Percentiles rank a stretch among this genome's conserved stretches.
phyloP scores from a whole-genome alignment of 177 flowering plant genomes.

The Telopea speciosissima region DNA sequence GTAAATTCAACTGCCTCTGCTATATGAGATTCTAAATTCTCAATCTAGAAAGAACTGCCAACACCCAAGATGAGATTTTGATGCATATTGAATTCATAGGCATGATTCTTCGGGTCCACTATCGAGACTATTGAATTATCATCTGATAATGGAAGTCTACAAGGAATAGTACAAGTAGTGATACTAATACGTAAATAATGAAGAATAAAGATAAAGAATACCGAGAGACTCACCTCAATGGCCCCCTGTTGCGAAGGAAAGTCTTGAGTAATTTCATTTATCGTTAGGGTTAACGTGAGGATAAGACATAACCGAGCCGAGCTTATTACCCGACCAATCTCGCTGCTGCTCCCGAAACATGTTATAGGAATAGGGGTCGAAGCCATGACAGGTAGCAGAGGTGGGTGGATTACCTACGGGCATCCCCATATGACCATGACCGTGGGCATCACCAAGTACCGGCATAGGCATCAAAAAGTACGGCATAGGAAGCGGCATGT shows the following conservation, averaged over 20 bases:
- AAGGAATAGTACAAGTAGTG: background rate
- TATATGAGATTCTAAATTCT: background rate
- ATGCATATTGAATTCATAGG: too few relatives aligned
- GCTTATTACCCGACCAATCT: constrained; percentile 51
- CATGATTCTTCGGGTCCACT: background rate
- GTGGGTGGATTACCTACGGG: constrained; percentile 23
- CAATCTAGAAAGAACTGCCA: background rate
- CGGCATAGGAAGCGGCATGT: constrained; percentile 22
- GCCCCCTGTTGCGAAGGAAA: constrained; percentile 2
- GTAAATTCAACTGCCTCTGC: background rate
- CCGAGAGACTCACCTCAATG: constrained; percentile 26
- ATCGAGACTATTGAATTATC: background rate
- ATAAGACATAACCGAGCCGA: constrained; percentile 31
- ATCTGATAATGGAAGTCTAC: background rate
- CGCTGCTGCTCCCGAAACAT: constrained; percentile 46
- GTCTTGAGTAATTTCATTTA: constrained; percentile 22
- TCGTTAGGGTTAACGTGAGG: constrained; percentile 34
- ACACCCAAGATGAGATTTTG: background rate
- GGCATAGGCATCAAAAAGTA: constrained; percentile 29
- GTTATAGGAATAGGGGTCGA: constrained; percentile 34
- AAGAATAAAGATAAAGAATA: constrained; percentile 6
- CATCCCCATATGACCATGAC: constrained; percentile 19
- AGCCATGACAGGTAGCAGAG: constrained; percentile 34
- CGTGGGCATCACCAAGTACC: constrained; percentile 13
- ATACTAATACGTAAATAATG: background rate